Percentiles rank a stretch among this genome's conserved stretches.
These are phyloP conservation scores for Pseudonitzschia delicatissima DNA, from an alignment of 108 stramenopile species.

Conservation along the genomic window DNA sequence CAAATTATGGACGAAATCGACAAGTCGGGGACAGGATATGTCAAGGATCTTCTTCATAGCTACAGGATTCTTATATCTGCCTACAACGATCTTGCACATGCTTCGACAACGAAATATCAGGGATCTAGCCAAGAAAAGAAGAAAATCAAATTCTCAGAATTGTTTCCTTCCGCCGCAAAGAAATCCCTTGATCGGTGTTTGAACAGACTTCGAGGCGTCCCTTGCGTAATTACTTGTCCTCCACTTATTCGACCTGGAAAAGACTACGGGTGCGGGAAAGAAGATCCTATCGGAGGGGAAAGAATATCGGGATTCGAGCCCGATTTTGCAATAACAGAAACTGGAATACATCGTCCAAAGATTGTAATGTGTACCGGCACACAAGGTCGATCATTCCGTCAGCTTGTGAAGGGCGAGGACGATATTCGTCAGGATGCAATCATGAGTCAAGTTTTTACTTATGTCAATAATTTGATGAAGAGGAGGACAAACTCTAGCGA, in stretches of 20 bases:
- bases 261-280: constrained; percentile 65
- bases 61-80: constrained; percentile 50
- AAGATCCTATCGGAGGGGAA: constrained; percentile 68
- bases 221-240: constrained; percentile 67
- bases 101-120: constrained; percentile 21
- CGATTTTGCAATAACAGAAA: constrained; percentile 71
- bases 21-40: constrained; percentile 37
- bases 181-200: constrained; percentile 34
- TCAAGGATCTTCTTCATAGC: constrained; percentile 49
- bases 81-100: constrained; percentile 69
- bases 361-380: constrained; percentile 82
- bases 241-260: constrained; percentile 55
- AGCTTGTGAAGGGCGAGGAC: constrained; percentile 94
- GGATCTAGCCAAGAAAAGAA: constrained; percentile 45
- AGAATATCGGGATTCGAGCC: constrained; percentile 61
- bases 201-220: constrained; percentile 30
- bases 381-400: constrained; percentile 67
- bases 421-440: constrained; percentile 97
- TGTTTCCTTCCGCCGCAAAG: constrained; percentile 1
- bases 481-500: constrained; percentile 10
- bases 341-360: constrained; percentile 85
- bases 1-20: constrained; percentile 42
- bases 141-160: constrained; percentile 32
- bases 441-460: constrained; percentile 94
- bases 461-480: constrained; percentile 82